Evolutionary conservation across 192 early-diverging fungal species (phyloP), one percentile per base, ranked within the genome.

Genomic region (Rhizophlyctis rosea): DNA sequence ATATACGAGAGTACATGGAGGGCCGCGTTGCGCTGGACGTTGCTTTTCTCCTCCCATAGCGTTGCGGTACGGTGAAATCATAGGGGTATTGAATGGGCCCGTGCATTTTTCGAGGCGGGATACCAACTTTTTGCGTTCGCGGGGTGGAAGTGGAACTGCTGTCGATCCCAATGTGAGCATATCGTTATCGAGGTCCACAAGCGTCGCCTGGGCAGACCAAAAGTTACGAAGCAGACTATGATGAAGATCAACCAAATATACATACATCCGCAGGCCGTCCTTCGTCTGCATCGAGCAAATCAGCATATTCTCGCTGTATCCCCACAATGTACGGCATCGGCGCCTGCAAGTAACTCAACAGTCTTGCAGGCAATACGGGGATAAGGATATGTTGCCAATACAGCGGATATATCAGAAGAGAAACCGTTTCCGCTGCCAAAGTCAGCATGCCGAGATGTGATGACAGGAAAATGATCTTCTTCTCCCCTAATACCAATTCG

Each of bases 301-400:
- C 31, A 62, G 68, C 78, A 44, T 77, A 76, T 1, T 82, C 76
- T 36, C 83, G 73, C 44, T 86, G 74, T 24, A 90, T 80, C 13
- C 90, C 90, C 44, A 90, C 77, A 16, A 91, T 88, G 47, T 86
- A 91, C 13, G 90, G 90, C 47, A 91, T 86, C 24, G 90, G 88
- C 16, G 87, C 90, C 64, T 89, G 79, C 9, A 88, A 68, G 50
- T 77, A 78, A 51, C 72, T 81, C 74, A 90, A 64, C 7, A 91
- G 62, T 28, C 76, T 65, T 25, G 72, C 76, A 0, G 90, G 90
- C 3, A 91, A 67, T 16, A 91, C 75, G 11, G 90, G 90, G 27
- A 91, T 88, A 34, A 86, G 82, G 3, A 91, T 87, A 47, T 87
- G 85, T 60, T 87, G 89, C 89, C 89, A 91, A 30, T 79, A 83